These are phyloP conservation scores for Cercospora zeae-maydis DNA, from an alignment of 2,329 filamentous ascomycete genomes.

Conservation along the genomic window DNA sequence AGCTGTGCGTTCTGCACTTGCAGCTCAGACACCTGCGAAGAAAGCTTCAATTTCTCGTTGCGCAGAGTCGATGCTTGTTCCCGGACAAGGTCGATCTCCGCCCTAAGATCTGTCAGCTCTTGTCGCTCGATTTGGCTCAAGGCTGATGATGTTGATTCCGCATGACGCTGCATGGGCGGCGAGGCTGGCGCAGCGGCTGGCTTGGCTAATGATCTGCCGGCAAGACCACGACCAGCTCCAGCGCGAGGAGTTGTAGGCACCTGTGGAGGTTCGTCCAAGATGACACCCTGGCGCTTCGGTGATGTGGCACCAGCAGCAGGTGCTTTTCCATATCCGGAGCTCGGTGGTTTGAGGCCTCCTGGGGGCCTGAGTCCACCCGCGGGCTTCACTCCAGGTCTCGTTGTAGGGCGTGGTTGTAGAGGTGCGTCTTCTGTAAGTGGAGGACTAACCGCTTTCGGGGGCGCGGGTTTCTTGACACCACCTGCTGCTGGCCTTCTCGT, in stretches of 20 bases:
- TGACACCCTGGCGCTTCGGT: slow-evolving; percentile 32
- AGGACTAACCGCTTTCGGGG: slow-evolving; percentile 39
- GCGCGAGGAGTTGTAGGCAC: slow-evolving; percentile 40
- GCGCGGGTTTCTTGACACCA: slow-evolving; percentile 49
- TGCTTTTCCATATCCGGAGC: slow-evolving; percentile 36
- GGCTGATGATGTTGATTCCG: slow-evolving; percentile 52
- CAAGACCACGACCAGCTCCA: slow-evolving; percentile 64
- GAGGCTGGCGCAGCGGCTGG: slow-evolving; percentile 51
- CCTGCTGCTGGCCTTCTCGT: slow-evolving; percentile 42
- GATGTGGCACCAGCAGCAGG: slow-evolving; percentile 29
- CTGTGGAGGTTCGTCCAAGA: slow-evolving; percentile 29
- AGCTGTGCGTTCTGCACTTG: slow-evolving; percentile 95
- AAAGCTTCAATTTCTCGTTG: slow-evolving; percentile 74
- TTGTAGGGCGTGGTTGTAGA: slow-evolving; percentile 57
- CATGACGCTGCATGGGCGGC: slow-evolving; percentile 55
- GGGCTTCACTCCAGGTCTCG: slow-evolving; percentile 48
- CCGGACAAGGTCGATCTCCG: slow-evolving; percentile 73
- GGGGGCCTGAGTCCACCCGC: slow-evolving; percentile 29
- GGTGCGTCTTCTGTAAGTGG: slow-evolving; percentile 50
- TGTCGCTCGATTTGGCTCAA: slow-evolving; percentile 77
- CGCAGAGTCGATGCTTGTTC: slow-evolving; percentile 76
- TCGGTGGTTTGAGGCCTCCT: slow-evolving; percentile 36
- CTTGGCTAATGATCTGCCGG: slow-evolving; percentile 79
- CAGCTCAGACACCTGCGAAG: slow-evolving; percentile 85
- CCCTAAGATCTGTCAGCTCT: slow-evolving; percentile 85